These are phyloP conservation scores for Penicillium hordei DNA, from an alignment of 2,329 filamentous ascomycete genomes.

Conservation along the genomic window DNA sequence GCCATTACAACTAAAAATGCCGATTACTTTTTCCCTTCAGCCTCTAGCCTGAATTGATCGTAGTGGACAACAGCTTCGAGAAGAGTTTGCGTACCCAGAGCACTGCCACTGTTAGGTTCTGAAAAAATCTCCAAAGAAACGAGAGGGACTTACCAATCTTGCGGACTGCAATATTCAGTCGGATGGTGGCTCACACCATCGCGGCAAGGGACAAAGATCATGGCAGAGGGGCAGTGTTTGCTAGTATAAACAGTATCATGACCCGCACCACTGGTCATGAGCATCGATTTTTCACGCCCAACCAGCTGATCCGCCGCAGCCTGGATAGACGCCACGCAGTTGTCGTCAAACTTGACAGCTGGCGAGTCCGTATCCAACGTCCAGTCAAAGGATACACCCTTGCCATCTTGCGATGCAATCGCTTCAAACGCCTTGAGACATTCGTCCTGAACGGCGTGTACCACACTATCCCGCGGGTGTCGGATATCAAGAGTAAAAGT, in stretches of 20 bases:
- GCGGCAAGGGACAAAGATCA: constrained; percentile 63
- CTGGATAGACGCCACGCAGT: constrained; percentile 62
- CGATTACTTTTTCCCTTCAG: background rate
- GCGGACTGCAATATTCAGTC: constrained; percentile 56
- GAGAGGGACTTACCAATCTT: constrained; percentile 34
- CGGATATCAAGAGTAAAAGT: constrained; percentile 67
- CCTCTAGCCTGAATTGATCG: constrained; percentile 16
- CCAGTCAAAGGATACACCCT: constrained; percentile 54
- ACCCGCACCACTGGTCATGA: constrained; percentile 59
- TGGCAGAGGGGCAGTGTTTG: constrained; percentile 56
- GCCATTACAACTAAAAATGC: background rate
- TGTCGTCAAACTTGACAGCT: constrained; percentile 60
- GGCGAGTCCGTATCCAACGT: constrained; percentile 57
- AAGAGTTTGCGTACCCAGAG: constrained; percentile 46
- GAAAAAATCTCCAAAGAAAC: background rate
- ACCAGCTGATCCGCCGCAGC: constrained; percentile 56
- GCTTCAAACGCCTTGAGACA: constrained; percentile 55
- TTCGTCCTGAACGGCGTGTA: constrained; percentile 56
- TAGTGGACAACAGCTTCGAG: constrained; percentile 48
- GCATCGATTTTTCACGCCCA: constrained; percentile 47
- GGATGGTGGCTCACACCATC: constrained; percentile 61
- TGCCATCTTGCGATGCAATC: constrained; percentile 56
- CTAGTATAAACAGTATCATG: constrained; percentile 61
- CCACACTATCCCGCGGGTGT: constrained; percentile 53
- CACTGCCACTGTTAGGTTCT: constrained; percentile 18